A percentile compares a stretch with the other conserved stretches of the same genome.
phyloP scores from a whole-genome alignment of 2,329 filamentous ascomycete genomes.

The Alternaria angustiovoidea region DNA sequence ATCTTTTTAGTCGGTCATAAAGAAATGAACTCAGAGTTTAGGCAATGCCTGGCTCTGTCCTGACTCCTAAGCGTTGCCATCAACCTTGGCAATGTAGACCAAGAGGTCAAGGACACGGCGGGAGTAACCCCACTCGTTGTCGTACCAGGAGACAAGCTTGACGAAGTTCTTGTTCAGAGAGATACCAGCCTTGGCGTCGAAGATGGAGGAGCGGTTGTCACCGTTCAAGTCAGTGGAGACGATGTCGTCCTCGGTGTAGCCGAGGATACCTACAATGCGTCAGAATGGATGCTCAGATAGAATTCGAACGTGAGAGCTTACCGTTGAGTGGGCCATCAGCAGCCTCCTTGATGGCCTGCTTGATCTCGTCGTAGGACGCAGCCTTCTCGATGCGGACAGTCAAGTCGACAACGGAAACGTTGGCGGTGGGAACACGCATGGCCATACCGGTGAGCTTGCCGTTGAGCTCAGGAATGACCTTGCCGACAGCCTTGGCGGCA shows the following conservation, averaged over 20 bases:
- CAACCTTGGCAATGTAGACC: slow-evolving; percentile 55
- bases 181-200: slow-evolving; percentile 99
- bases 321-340: slow-evolving; percentile 86
- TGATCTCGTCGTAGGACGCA: slow-evolving; percentile 90
- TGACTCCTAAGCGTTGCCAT: slow-evolving; percentile 54
- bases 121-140: slow-evolving; percentile 99
- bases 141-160: slow-evolving; percentile 98
- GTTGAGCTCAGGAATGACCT: slow-evolving; percentile 97
- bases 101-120: slow-evolving; percentile 70
- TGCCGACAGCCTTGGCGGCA: slow-evolving; percentile 99
- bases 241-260: slow-evolving; percentile 95
- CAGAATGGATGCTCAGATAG: slow-evolving; percentile 18
- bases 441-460: slow-evolving; percentile 99
- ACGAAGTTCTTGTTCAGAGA: slow-evolving; percentile 98
- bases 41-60: slow-evolving; percentile 47
- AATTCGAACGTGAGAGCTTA: slow-evolving; percentile 54
- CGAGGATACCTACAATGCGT: slow-evolving; percentile 74
- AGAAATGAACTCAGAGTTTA: slow-evolving; percentile 39
- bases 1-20: slow-evolving; percentile 9
- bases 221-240: slow-evolving; percentile 95
- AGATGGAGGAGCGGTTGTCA: slow-evolving; percentile 94
- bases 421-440: slow-evolving; percentile 98
- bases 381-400: slow-evolving; percentile 93
- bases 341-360: slow-evolving; percentile 84
- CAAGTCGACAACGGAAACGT: slow-evolving; percentile 98